Evolutionary conservation across 1,139 yeast species (phyloP), one percentile per base, ranked within the genome.

Genomic region (Pichia sp.): DNA sequence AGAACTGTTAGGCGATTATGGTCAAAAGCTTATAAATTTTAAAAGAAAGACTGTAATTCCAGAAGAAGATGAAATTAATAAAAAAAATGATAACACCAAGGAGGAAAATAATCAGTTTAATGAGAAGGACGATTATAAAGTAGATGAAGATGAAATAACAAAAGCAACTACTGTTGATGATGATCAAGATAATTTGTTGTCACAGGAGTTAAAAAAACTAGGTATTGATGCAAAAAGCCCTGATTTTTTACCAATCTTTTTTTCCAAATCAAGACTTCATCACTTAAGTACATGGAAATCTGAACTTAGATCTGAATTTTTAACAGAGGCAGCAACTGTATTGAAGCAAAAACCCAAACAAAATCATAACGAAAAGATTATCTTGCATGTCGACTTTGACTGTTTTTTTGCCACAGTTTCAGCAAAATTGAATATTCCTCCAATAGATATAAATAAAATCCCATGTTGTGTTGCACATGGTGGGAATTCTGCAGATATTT

Each of bases 371-470:
- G 9, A 8, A 40, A 16, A 64, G 36, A 63, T 73, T 0, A 75
- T 89, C 22, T 62, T 89, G 50, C 97, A 92, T 62, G 73, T 90
- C 31, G 98, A 92, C 61, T 92, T 87, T 62, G 98, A 92, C 61
- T 87, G 96, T 53, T 92, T 92, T 58, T 92, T 92, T 64, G 97
- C 90, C 1, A 74, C 95, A 0, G 96, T 86, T 0, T 85, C 97
- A 0, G 76, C 87, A 12, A 66, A 80, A 42, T 68, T 65, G 6
- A 68, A 71, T 37, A 32, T 42, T 6, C 82, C 84, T 0, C 69
- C 79, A 7, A 56, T 80, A 23, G 80, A 82, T 55, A 71, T 82
- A 12, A 58, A 73, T 12, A 67, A 52, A 6, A 77, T 72, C 27
- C 95, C 97, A 0, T 73, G 89, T 4, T 89, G 94, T 39, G 97